Conservation (phyloP, 2,329 filamentous ascomycete species). For the Diplodia corticola region DNA sequence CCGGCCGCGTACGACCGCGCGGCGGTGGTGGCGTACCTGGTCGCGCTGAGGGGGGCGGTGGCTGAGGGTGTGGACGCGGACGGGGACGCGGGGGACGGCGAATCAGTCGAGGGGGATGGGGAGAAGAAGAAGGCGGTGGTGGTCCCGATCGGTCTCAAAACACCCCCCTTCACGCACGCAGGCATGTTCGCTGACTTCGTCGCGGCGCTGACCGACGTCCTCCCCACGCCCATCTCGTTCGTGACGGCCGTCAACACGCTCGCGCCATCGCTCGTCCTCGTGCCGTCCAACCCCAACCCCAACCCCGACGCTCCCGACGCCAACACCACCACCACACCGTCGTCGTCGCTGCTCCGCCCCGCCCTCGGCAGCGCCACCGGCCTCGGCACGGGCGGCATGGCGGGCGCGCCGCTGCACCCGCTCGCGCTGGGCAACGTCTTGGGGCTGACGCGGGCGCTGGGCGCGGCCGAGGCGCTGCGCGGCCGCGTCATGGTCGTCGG, state of each 20-base stretch:
- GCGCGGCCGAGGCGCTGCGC: slow-evolving; percentile 51
- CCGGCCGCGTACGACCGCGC: slow-evolving; percentile 67
- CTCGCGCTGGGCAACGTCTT: slow-evolving; percentile 73
- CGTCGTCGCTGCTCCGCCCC: no score
- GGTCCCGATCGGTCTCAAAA: slow-evolving; percentile 66
- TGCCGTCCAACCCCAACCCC: no score
- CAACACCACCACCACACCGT: no score
- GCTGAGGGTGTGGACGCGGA: slow-evolving; percentile 57
- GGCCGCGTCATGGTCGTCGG: neutral
- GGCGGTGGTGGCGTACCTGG: slow-evolving; percentile 58
- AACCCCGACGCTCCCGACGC: no score
- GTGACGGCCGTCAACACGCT: slow-evolving; percentile 75
- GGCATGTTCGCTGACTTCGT: slow-evolving; percentile 63
- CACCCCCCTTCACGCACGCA: slow-evolving; percentile 72
- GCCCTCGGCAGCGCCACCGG: slow-evolving; percentile 56
- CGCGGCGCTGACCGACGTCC: slow-evolving; percentile 47
- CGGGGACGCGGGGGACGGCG: slow-evolving; percentile 25
- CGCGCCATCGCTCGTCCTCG: slow-evolving; percentile 64
- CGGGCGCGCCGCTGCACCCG: slow-evolving; percentile 70
- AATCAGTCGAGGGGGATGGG: neutral
- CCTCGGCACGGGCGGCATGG: slow-evolving; percentile 68
- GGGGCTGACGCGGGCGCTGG: slow-evolving; percentile 63
- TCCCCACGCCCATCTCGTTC: slow-evolving; percentile 58
- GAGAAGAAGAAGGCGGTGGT: neutral
- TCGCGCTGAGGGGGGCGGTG: slow-evolving; percentile 49